phyloP scores from a whole-genome alignment of 2,329 filamentous ascomycete genomes.

The Nothophoma quercina region DNA sequence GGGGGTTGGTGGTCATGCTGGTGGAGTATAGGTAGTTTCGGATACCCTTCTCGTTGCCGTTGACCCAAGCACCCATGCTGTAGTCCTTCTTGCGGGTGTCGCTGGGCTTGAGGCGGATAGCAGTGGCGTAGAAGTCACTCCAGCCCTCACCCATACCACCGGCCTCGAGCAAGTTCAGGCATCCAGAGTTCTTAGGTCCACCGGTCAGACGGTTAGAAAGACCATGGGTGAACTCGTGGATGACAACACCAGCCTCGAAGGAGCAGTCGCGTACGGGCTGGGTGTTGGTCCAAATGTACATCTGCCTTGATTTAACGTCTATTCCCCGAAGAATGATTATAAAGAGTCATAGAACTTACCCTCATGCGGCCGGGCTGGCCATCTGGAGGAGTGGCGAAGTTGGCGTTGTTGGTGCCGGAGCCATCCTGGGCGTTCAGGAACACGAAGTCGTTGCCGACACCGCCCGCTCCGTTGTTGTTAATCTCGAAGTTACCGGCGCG shows the following conservation, averaged over 20 bases:
- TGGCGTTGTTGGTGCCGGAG: constrained; percentile 62
- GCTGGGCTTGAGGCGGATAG: constrained; percentile 56
- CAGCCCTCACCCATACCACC: constrained; percentile 68
- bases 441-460: constrained; percentile 60
- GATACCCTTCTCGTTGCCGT: constrained; percentile 56
- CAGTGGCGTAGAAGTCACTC: constrained; percentile 64
- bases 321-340: too few species aligned
- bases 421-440: constrained; percentile 67
- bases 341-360: too few species aligned
- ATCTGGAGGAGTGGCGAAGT: constrained; percentile 60
- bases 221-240: constrained; percentile 58
- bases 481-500: constrained; percentile 66
- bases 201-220: constrained; percentile 67
- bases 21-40: constrained; percentile 62
- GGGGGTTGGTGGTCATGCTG: constrained; percentile 58
- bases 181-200: constrained; percentile 62
- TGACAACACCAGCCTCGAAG: constrained; percentile 68
- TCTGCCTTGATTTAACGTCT: too few species aligned
- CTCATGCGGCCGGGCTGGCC: constrained; percentile 60
- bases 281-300: constrained; percentile 64
- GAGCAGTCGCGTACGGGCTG: constrained; percentile 60
- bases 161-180: constrained; percentile 57
- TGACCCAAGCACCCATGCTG: constrained; percentile 61
- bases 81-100: constrained; percentile 59
- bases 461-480: constrained; percentile 64